Conservation (phyloP, 148 eudicot species). For the Vaccinium darrowii region DNA sequence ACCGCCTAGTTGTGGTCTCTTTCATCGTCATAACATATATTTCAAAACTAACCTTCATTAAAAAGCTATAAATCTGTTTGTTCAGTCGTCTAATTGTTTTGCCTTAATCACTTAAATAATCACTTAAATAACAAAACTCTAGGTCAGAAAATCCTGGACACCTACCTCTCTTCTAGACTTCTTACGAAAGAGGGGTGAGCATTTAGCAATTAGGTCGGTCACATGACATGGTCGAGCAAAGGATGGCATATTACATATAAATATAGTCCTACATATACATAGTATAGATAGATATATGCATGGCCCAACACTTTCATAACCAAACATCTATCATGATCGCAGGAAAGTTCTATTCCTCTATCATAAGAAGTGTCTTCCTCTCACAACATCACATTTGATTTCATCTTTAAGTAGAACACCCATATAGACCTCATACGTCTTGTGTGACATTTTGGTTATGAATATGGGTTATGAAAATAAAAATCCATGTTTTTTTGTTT, state of each 20-base stretch:
- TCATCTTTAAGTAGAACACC: neutral
- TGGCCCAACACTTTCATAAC: conserved; percentile 2
- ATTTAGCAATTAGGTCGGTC: neutral
- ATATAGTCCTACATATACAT: neutral
- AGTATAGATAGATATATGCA: neutral
- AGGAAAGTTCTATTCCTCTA: neutral
- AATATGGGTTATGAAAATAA: neutral
- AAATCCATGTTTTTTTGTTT: neutral
- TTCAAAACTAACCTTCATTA: neutral
- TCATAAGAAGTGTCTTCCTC: neutral
- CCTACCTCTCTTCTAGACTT: conserved; percentile 3
- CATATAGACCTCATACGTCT: neutral
- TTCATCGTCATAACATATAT: neutral
- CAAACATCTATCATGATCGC: conserved; percentile 3
- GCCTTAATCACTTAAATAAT: too few species aligned
- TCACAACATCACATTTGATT: neutral
- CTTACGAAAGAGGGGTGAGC: neutral
- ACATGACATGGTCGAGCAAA: neutral
- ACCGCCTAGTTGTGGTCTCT: neutral
- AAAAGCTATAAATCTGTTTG: too few species aligned
- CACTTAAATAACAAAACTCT: neutral
- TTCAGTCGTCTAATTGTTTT: too few species aligned
- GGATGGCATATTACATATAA: neutral
- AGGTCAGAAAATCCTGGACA: neutral
- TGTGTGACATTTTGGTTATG: neutral